A percentile compares a stretch with the other conserved stretches of the same genome.
These are phyloP conservation scores for Hanseniaspora thailandica DNA, from an alignment of 805 yeast species.

Conservation along the genomic window DNA sequence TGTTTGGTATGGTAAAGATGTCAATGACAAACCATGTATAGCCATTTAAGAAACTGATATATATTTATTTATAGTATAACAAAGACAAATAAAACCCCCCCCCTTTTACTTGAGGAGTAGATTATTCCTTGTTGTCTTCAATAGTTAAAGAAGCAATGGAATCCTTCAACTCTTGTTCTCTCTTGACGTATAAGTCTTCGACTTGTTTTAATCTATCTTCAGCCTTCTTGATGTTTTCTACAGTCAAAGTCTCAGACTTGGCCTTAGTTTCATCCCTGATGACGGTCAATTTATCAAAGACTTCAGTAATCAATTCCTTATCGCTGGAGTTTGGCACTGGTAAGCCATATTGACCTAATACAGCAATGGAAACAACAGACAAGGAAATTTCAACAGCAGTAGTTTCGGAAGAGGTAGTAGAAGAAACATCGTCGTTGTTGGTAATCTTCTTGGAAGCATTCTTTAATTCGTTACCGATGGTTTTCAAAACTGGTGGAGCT, in stretches of 20 bases:
- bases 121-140: conserved; percentile 17
- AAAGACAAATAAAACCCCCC: background rate
- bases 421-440: conserved; percentile 18
- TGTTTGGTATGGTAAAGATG: conserved; percentile 56
- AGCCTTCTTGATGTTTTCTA: conserved; percentile 61
- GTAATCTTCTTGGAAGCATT: conserved; percentile 44
- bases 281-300: conserved; percentile 55
- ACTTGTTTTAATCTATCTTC: conserved; percentile 64
- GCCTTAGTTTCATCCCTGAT: conserved; percentile 58
- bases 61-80: background rate
- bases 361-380: conserved; percentile 68
- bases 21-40: conserved; percentile 46
- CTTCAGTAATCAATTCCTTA: conserved; percentile 51
- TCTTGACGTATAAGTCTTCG: conserved; percentile 40
- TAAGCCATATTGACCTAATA: conserved; percentile 63
- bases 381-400: conserved; percentile 45
- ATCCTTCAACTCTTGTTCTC: conserved; percentile 32
- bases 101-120: too few species aligned
- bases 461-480: conserved; percentile 30
- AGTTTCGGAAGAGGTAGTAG: background rate
- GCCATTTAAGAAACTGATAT: background rate
- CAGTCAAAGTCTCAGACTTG: conserved; percentile 72
- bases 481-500: conserved; percentile 45
- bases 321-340: conserved; percentile 58
- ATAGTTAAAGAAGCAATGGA: conserved; percentile 4